Evolutionary conservation across 2,329 filamentous ascomycete species (phyloP).

Genomic region (Talaromyces sp.): DNA sequence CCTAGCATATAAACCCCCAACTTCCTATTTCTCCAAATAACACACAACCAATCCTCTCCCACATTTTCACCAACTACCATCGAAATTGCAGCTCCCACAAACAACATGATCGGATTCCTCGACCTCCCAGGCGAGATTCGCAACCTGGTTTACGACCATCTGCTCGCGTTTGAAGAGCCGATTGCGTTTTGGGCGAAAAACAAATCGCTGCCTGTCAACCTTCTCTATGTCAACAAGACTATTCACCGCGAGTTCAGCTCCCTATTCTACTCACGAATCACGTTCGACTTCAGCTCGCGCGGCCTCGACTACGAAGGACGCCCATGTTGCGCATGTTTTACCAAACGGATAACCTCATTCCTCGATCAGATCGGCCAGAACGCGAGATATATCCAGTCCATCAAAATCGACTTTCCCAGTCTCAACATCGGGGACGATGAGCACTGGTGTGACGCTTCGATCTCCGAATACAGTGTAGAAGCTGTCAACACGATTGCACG

Average conservation of each 20-base stretch:
- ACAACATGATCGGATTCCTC: background rate
- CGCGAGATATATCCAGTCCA: background rate
- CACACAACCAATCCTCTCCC: background rate
- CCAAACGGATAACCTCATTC: background rate
- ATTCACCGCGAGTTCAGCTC: background rate
- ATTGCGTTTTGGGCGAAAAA: background rate
- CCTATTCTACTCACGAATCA: background rate
- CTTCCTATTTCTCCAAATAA: background rate
- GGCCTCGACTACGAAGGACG: background rate
- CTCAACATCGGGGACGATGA: background rate
- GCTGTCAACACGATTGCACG: background rate
- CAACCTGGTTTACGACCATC: background rate
- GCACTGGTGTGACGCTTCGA: background rate
- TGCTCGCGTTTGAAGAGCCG: background rate
- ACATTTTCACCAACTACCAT: background rate
- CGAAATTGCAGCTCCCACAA: background rate
- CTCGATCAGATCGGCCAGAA: background rate
- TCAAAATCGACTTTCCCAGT: background rate
- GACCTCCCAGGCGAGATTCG: background rate
- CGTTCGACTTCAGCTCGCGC: background rate
- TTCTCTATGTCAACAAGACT: background rate
- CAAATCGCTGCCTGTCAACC: background rate
- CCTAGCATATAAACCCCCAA: background rate
- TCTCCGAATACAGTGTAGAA: background rate
- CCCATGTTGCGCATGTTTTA: background rate